phyloP scores from a whole-genome alignment of 306 rosid genomes.

The Dalbergia cochinchinensis region DNA sequence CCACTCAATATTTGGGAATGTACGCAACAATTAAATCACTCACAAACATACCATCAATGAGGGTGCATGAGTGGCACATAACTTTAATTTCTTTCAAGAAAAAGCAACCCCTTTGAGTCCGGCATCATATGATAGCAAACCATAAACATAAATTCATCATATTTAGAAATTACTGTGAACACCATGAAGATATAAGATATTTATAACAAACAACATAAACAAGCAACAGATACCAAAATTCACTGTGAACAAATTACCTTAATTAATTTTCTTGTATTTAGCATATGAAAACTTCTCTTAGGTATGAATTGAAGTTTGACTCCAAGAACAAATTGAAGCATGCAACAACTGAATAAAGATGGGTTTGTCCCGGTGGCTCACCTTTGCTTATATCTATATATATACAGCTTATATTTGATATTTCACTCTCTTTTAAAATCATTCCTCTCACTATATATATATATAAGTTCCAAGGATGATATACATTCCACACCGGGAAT shows the following conservation, averaged over 20 bases:
- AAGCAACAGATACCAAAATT: conserved; percentile 11
- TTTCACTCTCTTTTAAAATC: too few relatives aligned
- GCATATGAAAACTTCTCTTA: conserved; percentile 6
- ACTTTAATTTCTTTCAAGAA: conserved; percentile 21
- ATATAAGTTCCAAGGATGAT: background rate
- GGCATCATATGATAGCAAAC: conserved; percentile 14
- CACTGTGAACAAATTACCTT: conserved; percentile 34
- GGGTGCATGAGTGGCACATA: background rate
- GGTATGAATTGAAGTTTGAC: conserved; percentile 25
- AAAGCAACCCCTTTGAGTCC: background rate
- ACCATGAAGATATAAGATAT: background rate
- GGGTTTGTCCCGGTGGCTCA: conserved; percentile 2
- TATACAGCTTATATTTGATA: too few relatives aligned
- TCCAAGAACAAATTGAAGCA: background rate
- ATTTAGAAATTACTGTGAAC: background rate
- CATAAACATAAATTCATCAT: background rate
- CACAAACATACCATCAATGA: too few relatives aligned
- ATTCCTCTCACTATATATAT: too few relatives aligned
- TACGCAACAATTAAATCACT: too few relatives aligned
- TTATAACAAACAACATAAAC: background rate
- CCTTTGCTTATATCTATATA: conserved; percentile 35
- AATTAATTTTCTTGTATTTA: conserved; percentile 17
- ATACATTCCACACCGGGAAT: conserved; percentile 27
- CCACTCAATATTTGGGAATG: too few relatives aligned
- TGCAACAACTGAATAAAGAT: conserved; percentile 30